These are phyloP conservation scores for Petasospora rhodanensis DNA, from an alignment of 1,139 yeast genomes.

Conservation along the genomic window DNA sequence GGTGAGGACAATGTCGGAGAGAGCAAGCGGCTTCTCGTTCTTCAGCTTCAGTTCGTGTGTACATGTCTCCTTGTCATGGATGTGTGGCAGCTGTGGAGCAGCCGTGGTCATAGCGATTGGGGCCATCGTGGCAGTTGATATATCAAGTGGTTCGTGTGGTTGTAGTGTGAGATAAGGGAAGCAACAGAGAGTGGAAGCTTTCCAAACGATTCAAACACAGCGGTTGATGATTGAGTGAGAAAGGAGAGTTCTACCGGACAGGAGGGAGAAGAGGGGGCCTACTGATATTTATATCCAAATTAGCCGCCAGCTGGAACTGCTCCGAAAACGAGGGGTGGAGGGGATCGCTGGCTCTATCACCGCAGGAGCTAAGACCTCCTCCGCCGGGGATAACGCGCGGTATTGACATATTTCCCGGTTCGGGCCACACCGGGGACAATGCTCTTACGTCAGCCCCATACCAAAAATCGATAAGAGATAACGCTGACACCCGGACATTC, in stretches of 20 bases:
- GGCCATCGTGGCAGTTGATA: conserved; percentile 18
- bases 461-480: not conserved
- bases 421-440: conserved; percentile 1
- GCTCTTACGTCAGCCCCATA: conserved; percentile 1
- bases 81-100: conserved; percentile 5
- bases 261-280: too few relatives aligned
- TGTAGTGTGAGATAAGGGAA: too few relatives aligned
- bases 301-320: conserved; percentile 1
- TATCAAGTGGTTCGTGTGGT: not conserved
- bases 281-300: conserved; percentile 1
- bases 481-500: conserved; percentile 2
- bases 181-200: too few relatives aligned
- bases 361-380: conserved; percentile 5
- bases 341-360: too few relatives aligned
- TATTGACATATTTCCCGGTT: too few relatives aligned
- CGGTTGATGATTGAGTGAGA: too few relatives aligned
- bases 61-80: conserved; percentile 7
- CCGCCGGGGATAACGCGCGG: conserved; percentile 7
- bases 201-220: too few relatives aligned
- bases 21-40: conserved; percentile 23
- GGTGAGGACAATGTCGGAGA: conserved; percentile 38
- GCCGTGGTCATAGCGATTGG: conserved; percentile 23
- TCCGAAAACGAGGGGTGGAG: too few relatives aligned
- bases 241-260: too few relatives aligned
- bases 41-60: conserved; percentile 19